Percentiles rank a stretch among this genome's conserved stretches.
Conservation (phyloP, 176 grass and related monocot genomes). For the Triticum timopheevii region DNA sequence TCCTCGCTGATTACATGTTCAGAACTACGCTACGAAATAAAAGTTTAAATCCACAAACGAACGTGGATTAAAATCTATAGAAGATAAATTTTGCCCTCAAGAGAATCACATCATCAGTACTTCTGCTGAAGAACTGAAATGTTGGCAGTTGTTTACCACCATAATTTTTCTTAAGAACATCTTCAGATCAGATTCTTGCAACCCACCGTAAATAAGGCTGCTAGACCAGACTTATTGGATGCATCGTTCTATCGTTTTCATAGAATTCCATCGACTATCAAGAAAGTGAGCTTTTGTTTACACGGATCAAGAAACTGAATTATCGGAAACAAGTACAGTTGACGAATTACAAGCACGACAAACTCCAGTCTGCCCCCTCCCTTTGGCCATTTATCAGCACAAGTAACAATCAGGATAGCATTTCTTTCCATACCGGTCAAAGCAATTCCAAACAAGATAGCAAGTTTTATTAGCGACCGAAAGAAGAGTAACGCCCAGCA, state of each 20-base stretch:
- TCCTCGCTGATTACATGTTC: not conserved
- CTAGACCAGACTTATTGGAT: conserved; percentile 55
- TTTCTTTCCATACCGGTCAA: not conserved
- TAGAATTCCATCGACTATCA: conserved; percentile 65
- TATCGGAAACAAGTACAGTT: not conserved
- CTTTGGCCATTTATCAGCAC: not conserved
- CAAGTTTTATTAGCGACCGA: not conserved
- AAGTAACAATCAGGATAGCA: not conserved
- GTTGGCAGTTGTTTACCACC: conserved; percentile 64
- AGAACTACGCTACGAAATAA: not conserved
- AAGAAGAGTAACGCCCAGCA: not conserved
- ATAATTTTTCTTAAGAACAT: conserved; percentile 4
- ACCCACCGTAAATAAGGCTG: not conserved
- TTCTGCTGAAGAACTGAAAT: conserved; percentile 62
- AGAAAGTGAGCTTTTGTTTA: conserved; percentile 35
- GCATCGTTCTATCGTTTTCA: conserved; percentile 43
- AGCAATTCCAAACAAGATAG: not conserved
- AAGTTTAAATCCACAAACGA: no score
- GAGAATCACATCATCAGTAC: conserved; percentile 19
- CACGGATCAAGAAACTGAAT: not conserved
- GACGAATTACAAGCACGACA: not conserved
- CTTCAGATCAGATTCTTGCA: not conserved
- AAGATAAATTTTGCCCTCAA: no score
- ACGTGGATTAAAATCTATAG: not conserved
- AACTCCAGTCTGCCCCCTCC: not conserved